Percentiles rank a stretch among this genome's conserved stretches.
These are phyloP conservation scores for Trichoderma lentiforme DNA, from an alignment of 2,329 filamentous ascomycete species.

Conservation along the genomic window DNA sequence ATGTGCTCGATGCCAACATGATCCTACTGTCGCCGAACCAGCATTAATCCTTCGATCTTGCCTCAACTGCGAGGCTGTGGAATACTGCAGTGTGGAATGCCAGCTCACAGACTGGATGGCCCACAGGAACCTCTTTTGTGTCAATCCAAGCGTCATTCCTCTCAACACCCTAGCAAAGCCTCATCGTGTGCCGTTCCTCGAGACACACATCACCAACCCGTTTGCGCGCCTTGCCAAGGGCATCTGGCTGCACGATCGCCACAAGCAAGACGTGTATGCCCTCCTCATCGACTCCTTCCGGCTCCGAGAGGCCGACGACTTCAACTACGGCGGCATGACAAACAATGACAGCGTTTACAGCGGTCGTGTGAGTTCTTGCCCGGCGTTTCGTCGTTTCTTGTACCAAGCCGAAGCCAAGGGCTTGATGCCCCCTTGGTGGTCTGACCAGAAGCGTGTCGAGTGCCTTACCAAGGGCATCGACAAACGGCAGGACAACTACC, in stretches of 20 bases:
- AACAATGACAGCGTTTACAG: slow-evolving; percentile 5
- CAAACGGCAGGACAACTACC: neutral
- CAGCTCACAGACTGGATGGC: neutral
- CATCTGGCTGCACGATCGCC: slow-evolving; percentile 5
- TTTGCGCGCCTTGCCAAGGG: neutral
- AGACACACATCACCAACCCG: neutral
- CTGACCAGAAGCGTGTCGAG: slow-evolving; percentile 3
- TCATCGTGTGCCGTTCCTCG: neutral
- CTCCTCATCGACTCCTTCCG: slow-evolving; percentile 10
- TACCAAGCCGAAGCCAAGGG: neutral
- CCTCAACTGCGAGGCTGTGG: neutral
- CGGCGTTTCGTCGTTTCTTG: neutral
- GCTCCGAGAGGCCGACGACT: slow-evolving; percentile 4
- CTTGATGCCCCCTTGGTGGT: slow-evolving; percentile 8
- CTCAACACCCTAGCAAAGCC: neutral
- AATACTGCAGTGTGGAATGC: neutral
- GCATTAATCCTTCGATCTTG: neutral
- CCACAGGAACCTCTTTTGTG: slow-evolving; percentile 5
- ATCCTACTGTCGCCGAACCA: neutral
- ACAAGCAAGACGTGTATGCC: slow-evolving; percentile 4
- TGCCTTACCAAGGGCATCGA: slow-evolving; percentile 2
- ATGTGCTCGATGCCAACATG: slow-evolving; percentile 3
- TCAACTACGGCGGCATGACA: neutral
- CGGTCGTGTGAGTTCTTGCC: neutral
- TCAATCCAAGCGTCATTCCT: neutral